phyloP scores from a whole-genome alignment of 371 early-diverging fungal genomes.

The Capillidium heterosporum region DNA sequence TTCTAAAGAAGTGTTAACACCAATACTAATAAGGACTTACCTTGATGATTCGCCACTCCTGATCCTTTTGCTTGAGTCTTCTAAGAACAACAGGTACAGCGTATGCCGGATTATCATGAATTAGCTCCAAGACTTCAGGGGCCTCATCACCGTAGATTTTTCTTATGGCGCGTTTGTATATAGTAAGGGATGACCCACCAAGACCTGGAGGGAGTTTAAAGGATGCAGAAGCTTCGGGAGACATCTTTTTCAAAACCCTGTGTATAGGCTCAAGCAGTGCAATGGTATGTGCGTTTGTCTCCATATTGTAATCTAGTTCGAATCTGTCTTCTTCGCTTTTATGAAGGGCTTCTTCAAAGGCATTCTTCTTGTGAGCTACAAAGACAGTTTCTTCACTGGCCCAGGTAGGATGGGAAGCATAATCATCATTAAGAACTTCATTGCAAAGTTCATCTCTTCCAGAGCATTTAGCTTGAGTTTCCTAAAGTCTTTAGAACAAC shows the following conservation, averaged over 20 bases:
- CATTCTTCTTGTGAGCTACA: slow-evolving; percentile 82
- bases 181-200: slow-evolving; percentile 63
- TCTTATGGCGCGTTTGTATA: slow-evolving; percentile 78
- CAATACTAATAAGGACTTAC: not conserved
- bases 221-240: slow-evolving; percentile 50
- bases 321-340: slow-evolving; percentile 96
- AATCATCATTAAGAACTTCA: slow-evolving; percentile 92
- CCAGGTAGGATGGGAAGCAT: slow-evolving; percentile 89
- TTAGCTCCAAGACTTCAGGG: slow-evolving; percentile 73
- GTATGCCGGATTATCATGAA: slow-evolving; percentile 81
- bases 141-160: slow-evolving; percentile 87
- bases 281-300: slow-evolving; percentile 83
- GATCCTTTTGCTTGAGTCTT: slow-evolving; percentile 93
- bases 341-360: slow-evolving; percentile 89
- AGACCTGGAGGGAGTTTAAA: slow-evolving; percentile 57
- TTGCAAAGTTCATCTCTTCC: slow-evolving; percentile 76
- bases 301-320: slow-evolving; percentile 95
- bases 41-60: slow-evolving; percentile 73
- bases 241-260: slow-evolving; percentile 49
- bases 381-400: slow-evolving; percentile 90
- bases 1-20: slow-evolving; percentile 23
- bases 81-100: slow-evolving; percentile 92
- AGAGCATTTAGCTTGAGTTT: slow-evolving; percentile 43
- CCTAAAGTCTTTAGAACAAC: slow-evolving; percentile 13
- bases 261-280: slow-evolving; percentile 77